Evolutionary conservation across 306 rosid species (phyloP), one percentile per base, ranked within the genome.

Genomic region (Glycine tomentella): DNA sequence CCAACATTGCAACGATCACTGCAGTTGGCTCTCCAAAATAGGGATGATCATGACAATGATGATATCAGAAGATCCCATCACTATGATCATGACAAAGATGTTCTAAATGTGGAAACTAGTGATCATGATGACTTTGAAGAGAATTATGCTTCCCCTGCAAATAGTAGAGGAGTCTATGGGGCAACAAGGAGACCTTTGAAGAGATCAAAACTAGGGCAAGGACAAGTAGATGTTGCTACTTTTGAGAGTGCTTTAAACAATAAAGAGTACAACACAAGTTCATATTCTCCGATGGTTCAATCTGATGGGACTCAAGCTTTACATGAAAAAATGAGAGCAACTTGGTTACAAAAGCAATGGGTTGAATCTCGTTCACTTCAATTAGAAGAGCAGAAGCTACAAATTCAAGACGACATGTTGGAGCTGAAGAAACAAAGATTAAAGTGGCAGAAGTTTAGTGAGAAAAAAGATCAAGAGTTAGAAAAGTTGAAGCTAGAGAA

Each of bases 361-460:
- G 25, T 87, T 77, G 95, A 90, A 34, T 89, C 90, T 63, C 91
- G 92, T 5, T 81, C 88, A 3, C 65, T 92, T 82, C 94, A 90
- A 79, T 57, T 92, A 71, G 97, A 94, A 89, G 97, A 94, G 80
- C 91, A 91, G 88, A 94, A 89, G 88, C 85, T 92, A 50, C 95
- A 91, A 48, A 90, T 92, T 87, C 93, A 89, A 82, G 83, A 81
- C 63, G 95, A 91, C 87, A 85, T 87, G 91, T 67, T 91, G 87
- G 97, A 92, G 81, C 76, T 94, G 66, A 97, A 92, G 90, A 92
- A 84, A 82, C 93, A 94, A 63, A 90, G 83, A 63, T 83, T 91
- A 72, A 92, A 91, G 85, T 94, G 97, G 98, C 89, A 92, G 87
- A 91, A 83, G 84, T 87, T 91, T 83, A 88, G 90, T 75, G 88